These are phyloP conservation scores for Aspergillus carlsbadensis DNA, from an alignment of 495 filamentous ascomycete genomes.

Conservation along the genomic window DNA sequence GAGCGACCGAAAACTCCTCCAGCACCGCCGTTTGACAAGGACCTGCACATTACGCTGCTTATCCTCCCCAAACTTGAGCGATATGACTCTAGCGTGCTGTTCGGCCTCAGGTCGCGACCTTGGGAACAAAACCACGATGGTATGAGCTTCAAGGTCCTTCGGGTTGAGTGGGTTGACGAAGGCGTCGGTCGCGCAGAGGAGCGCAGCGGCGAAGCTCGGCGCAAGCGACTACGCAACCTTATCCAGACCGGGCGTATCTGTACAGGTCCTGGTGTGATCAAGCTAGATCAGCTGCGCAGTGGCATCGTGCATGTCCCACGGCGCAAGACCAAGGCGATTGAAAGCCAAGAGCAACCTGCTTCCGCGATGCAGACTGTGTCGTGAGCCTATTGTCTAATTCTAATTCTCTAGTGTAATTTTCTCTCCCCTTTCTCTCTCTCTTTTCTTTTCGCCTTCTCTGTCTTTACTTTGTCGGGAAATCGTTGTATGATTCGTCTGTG, in stretches of 20 bases:
- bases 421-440: no score
- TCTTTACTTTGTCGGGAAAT: conserved; percentile 7
- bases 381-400: conserved; percentile 12
- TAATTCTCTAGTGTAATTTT: background rate
- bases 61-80: conserved; percentile 75
- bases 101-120: conserved; percentile 75
- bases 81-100: conserved; percentile 70
- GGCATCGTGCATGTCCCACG: conserved; percentile 36
- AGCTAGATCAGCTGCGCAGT: conserved; percentile 42
- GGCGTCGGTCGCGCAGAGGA: conserved; percentile 63
- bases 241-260: conserved; percentile 49
- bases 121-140: conserved; percentile 76
- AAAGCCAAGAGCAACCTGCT: conserved; percentile 26
- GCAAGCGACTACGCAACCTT: conserved; percentile 54
- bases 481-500: conserved; percentile 12
- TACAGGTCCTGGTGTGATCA: conserved; percentile 44
- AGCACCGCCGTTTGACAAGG: conserved; percentile 54
- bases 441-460: background rate
- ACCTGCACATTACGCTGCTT: conserved; percentile 80
- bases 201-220: conserved; percentile 59
- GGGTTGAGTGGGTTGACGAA: conserved; percentile 79
- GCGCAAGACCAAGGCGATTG: conserved; percentile 23
- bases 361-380: conserved; percentile 39
- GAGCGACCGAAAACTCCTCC: conserved; percentile 40
- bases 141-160: conserved; percentile 79